phyloP scores from a whole-genome alignment of 495 filamentous ascomycete species.

The Hyaloscypha bicolor region DNA sequence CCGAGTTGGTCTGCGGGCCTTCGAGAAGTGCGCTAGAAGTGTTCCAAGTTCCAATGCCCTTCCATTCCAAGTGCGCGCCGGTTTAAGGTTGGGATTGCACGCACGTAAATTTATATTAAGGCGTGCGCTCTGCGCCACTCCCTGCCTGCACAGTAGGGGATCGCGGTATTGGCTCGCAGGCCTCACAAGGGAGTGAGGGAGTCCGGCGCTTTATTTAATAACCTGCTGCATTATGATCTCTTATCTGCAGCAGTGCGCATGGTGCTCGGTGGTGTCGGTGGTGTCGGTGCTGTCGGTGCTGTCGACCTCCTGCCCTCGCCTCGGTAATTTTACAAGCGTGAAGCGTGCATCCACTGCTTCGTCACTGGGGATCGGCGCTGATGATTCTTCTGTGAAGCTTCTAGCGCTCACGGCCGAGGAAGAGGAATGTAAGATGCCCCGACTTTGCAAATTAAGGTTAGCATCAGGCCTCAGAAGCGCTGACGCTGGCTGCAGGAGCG shows the following conservation, averaged over 20 bases:
- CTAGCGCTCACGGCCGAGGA: not conserved
- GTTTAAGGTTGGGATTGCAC: not conserved
- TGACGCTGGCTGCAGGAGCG: not conserved
- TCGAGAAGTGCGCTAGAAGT: not conserved
- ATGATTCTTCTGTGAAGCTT: not conserved
- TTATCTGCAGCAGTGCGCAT: not conserved
- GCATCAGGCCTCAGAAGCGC: not conserved
- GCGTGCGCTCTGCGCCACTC: not conserved
- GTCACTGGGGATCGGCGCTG: not conserved
- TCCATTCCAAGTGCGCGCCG: not conserved
- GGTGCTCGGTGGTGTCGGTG: not conserved
- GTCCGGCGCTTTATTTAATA: no score
- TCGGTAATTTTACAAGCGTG: not conserved
- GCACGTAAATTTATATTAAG: not conserved
- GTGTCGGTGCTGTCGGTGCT: not conserved
- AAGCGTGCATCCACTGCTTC: not conserved
- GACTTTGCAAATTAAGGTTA: not conserved
- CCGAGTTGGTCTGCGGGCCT: not conserved
- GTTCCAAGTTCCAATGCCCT: not conserved
- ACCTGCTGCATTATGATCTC: not conserved
- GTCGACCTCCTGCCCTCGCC: not conserved
- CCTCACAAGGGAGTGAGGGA: no score
- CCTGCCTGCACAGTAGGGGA: not conserved
- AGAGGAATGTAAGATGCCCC: not conserved
- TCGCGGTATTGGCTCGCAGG: no score